Evolutionary conservation across 805 yeast species (phyloP).

Genomic region (Candida nanaspora): DNA sequence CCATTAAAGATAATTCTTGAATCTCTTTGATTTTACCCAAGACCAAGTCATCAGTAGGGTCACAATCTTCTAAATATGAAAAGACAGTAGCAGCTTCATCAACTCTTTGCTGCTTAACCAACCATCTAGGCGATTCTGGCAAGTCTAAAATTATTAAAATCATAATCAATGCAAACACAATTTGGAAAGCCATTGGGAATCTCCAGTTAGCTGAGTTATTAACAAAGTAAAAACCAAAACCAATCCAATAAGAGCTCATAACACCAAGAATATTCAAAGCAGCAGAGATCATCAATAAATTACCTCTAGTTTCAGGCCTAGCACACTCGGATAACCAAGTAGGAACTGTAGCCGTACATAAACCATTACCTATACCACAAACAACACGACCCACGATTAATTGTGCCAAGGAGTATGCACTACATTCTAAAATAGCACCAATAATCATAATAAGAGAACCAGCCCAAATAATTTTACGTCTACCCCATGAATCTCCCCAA

Average conservation of each 20-base stretch:
- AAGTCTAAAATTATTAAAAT: slow-evolving; percentile 5
- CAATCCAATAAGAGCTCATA: slow-evolving; percentile 53
- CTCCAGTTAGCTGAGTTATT: slow-evolving; percentile 49
- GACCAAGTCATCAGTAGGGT: neutral
- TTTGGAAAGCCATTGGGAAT: slow-evolving; percentile 63
- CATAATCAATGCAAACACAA: slow-evolving; percentile 28
- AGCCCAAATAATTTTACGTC: slow-evolving; percentile 43
- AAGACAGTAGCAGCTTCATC: slow-evolving; percentile 28
- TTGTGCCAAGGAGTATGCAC: slow-evolving; percentile 37
- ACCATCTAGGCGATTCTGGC: slow-evolving; percentile 30
- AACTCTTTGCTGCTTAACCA: slow-evolving; percentile 23
- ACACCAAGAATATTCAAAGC: slow-evolving; percentile 67
- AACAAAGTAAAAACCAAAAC: slow-evolving; percentile 51
- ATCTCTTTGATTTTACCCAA: neutral
- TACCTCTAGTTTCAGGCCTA: slow-evolving; percentile 59
- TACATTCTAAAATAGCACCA: slow-evolving; percentile 52
- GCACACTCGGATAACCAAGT: slow-evolving; percentile 68
- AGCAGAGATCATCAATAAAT: slow-evolving; percentile 49
- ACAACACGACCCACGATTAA: slow-evolving; percentile 57
- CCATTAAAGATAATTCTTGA: neutral
- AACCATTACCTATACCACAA: slow-evolving; percentile 68
- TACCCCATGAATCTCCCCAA: slow-evolving; percentile 47
- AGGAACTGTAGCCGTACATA: slow-evolving; percentile 65
- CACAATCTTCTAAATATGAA: slow-evolving; percentile 7
- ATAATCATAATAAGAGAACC: slow-evolving; percentile 52